These are phyloP conservation scores for Apiospora kogelbergensis DNA, from an alignment of 2,329 filamentous ascomycete species.

Conservation along the genomic window DNA sequence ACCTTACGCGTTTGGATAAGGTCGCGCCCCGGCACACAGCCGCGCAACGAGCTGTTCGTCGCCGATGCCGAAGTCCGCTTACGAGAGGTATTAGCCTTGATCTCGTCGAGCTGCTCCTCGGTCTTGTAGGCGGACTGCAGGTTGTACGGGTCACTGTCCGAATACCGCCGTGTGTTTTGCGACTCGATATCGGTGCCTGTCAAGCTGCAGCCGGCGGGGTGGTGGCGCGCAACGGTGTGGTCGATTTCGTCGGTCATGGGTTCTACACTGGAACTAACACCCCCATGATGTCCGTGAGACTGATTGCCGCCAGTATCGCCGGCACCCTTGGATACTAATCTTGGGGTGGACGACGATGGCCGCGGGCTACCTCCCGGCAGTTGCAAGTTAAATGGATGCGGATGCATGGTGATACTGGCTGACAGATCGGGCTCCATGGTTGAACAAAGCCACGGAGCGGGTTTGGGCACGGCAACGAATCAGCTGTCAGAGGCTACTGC, in stretches of 20 bases:
- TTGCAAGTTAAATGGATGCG: constrained; percentile 42
- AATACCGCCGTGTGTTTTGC: constrained; percentile 35
- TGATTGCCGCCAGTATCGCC: constrained; percentile 37
- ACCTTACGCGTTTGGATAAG: constrained; percentile 53
- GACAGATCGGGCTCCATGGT: constrained; percentile 43
- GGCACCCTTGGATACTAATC: constrained; percentile 11
- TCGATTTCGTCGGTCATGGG: constrained; percentile 37
- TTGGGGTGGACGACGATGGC: constrained; percentile 20
- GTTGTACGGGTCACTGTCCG: constrained; percentile 76
- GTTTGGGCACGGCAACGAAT: background rate
- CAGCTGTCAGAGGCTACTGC: background rate
- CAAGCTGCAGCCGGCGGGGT: constrained; percentile 20
- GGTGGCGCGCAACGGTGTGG: constrained; percentile 43
- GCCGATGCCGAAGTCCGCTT: constrained; percentile 58
- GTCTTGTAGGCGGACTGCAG: constrained; percentile 78
- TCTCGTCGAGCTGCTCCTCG: constrained; percentile 70
- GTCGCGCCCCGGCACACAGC: constrained; percentile 16
- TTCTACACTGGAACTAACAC: constrained; percentile 25
- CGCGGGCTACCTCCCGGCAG: constrained; percentile 31
- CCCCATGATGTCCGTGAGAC: constrained; percentile 29
- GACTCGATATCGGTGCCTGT: constrained; percentile 46
- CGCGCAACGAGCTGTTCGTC: constrained; percentile 23
- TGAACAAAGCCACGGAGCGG: background rate
- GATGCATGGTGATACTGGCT: constrained; percentile 43
- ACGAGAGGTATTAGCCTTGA: constrained; percentile 77